Evolutionary conservation across 805 yeast species (phyloP).

Genomic region (Ogataea paraovalis): DNA sequence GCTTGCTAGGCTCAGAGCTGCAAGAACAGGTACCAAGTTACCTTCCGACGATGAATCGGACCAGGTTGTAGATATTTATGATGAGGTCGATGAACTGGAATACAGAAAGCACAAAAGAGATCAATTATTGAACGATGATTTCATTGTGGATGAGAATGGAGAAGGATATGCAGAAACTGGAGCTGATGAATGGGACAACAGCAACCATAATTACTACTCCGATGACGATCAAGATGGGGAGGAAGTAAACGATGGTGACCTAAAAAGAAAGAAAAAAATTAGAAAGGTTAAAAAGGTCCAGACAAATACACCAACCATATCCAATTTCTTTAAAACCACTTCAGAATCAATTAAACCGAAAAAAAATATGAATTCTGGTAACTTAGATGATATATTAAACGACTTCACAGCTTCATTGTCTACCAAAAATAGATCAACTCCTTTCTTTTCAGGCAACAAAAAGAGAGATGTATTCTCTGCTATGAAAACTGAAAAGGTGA

Average conservation of each 20-base stretch:
- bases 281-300: conserved; percentile 24
- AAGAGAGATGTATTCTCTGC: conserved; percentile 28
- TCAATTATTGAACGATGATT: conserved; percentile 82
- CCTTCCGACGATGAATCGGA: conserved; percentile 37
- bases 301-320: conserved; percentile 28
- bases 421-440: conserved; percentile 16
- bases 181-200: conserved; percentile 78
- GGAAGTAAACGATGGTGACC: conserved; percentile 25
- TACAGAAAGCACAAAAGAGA: conserved; percentile 74
- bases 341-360: conserved; percentile 24
- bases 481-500: conserved; percentile 20
- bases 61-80: conserved; percentile 65
- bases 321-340: conserved; percentile 46
- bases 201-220: conserved; percentile 45
- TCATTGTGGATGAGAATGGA: conserved; percentile 91
- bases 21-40: conserved; percentile 56
- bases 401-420: conserved; percentile 40
- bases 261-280: conserved; percentile 32
- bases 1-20: conserved; percentile 58
- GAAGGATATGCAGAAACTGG: conserved; percentile 94
- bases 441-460: conserved; percentile 15
- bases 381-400: conserved; percentile 67
- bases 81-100: conserved; percentile 79
- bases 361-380: conserved; percentile 39
- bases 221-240: conserved; percentile 44